Evolutionary conservation across 1,139 yeast genomes (phyloP), one percentile per base, ranked within the genome.

Genomic region (Pichia sp.): DNA sequence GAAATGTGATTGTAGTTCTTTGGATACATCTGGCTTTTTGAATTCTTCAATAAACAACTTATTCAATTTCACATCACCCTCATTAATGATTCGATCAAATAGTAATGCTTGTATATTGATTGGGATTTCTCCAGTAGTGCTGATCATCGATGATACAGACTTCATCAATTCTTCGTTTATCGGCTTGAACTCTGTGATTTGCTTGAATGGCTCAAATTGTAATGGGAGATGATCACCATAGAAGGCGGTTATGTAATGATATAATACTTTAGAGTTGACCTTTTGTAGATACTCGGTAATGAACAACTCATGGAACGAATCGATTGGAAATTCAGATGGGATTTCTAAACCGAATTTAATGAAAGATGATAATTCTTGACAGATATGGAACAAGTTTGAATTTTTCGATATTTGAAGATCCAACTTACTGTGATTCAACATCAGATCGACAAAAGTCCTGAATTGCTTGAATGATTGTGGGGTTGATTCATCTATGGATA

Each of bases 211-310:
- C n/a, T n/a, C n/a, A n/a, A 42, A 21, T 14, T 34, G 34, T 4
- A 3, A 4, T 15, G 45, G 45, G 12, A 42, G 18, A 12, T 9
- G 18, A 22, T 19, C 36, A 15, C 35, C 32, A 24, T 35, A 35
- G 36, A 42, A 42, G 14, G 24, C 30, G 10, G 36, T 19, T 9
- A 42, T 36, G 19, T 42, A 42, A n/a, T 28, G 20, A 20, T 28
- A 42, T 12, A 42, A 28, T 12, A 28, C 27, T 28, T 27, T 18
- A 21, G 35, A 21, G 15, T 21, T 42, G 9, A 30, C 12, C 2
- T 42, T 18, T 14, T 28, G n/a, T 11, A 42, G 36, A 34, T 28
- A 32, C n/a, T 40, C 38, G 12, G 34, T 22, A 9, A 40, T 34
- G n/a, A 40, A 22, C 18, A 34, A 22, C 20, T 30, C 35, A 35